phyloP scores from a whole-genome alignment of 371 early-diverging fungal genomes.

The Nematocida sp. region DNA sequence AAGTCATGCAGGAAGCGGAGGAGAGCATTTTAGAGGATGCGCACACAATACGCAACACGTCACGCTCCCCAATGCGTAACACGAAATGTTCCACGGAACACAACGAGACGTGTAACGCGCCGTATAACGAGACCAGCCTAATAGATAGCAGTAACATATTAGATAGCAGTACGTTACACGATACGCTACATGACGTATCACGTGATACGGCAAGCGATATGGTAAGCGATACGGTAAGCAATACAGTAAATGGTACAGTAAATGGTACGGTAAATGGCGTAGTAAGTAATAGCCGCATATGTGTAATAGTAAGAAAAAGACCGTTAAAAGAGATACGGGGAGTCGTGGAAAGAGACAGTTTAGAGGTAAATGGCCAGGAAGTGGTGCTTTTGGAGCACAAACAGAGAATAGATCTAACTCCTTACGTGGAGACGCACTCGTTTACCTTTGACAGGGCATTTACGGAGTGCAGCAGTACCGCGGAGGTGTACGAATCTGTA shows the following conservation, averaged over 20 bases:
- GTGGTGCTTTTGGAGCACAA: slow-evolving; percentile 68
- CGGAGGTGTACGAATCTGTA: slow-evolving; percentile 83
- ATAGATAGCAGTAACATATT: no score
- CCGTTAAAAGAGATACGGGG: slow-evolving; percentile 28
- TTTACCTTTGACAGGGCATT: slow-evolving; percentile 93
- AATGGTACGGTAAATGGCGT: not conserved
- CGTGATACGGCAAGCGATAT: not conserved
- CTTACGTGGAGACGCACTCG: slow-evolving; percentile 80
- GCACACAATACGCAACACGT: not conserved
- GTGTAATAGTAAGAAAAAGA: slow-evolving; percentile 60
- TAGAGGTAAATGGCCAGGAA: slow-evolving; percentile 14
- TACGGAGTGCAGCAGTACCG: slow-evolving; percentile 74
- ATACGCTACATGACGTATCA: not conserved
- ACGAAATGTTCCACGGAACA: not conserved
- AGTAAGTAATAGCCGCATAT: slow-evolving; percentile 26
- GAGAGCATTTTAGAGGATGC: slow-evolving; percentile 42
- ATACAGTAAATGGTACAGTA: not conserved
- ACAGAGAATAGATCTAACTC: slow-evolving; percentile 76
- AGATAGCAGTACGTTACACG: not conserved
- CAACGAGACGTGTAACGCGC: not conserved
- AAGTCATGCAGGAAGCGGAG: slow-evolving; percentile 54
- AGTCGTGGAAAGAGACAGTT: slow-evolving; percentile 38
- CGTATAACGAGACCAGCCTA: not conserved
- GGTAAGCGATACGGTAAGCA: not conserved
- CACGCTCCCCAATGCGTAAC: not conserved